phyloP scores from a whole-genome alignment of 768 basidiomycete species.

The Russula virescens region DNA sequence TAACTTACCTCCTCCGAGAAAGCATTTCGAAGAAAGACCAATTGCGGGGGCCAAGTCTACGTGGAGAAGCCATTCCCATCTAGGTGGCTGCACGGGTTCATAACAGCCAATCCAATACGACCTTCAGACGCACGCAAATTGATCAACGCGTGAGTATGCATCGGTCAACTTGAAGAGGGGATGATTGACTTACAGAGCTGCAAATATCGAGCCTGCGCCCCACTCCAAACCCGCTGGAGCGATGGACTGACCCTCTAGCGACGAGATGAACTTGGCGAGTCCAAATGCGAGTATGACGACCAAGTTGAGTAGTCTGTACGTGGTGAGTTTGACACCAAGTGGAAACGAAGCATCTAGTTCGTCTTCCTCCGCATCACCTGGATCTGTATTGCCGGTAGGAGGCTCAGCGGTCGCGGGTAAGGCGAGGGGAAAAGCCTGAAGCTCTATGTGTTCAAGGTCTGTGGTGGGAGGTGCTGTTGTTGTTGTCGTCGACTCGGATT shows the following conservation, averaged over 20 bases:
- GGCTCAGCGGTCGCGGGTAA: background rate
- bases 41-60: conserved; percentile 1
- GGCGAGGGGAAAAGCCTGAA: background rate
- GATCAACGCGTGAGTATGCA: no score
- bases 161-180: background rate
- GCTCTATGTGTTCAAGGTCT: background rate
- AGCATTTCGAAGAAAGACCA: background rate
- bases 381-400: background rate
- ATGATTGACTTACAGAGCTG: background rate
- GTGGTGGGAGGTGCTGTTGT: background rate
- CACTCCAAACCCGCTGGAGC: conserved; percentile 1
- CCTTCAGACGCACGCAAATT: background rate
- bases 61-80: conserved; percentile 10
- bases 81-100: background rate
- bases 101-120: conserved; percentile 9
- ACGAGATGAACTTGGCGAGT: conserved; percentile 3
- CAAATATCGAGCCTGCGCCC: background rate
- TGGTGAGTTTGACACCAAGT: conserved; percentile 5
- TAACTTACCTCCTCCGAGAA: conserved; percentile 5
- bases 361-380: background rate
- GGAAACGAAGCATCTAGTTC: background rate
- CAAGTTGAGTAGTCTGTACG: conserved; percentile 7
- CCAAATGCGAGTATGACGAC: background rate
- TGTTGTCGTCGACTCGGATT: background rate
- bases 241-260: background rate